phyloP scores from a whole-genome alignment of 768 basidiomycete species.

The Podaxis carcinomalis region DNA sequence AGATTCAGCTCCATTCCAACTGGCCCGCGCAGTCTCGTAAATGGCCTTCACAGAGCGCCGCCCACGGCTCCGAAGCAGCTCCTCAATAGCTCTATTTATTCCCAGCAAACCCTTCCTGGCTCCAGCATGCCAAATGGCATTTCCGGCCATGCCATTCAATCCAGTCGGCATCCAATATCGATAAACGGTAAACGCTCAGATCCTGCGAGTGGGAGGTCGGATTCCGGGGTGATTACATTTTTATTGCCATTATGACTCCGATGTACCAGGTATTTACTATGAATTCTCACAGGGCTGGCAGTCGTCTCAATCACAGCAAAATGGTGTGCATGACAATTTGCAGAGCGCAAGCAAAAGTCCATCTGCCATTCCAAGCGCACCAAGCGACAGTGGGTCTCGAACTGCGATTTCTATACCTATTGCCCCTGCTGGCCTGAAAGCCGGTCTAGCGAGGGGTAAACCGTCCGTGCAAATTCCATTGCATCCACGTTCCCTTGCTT shows the following conservation, averaged over 20 bases:
- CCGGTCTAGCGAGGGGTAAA: slow-evolving; percentile 21
- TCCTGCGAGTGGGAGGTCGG: slow-evolving; percentile 14
- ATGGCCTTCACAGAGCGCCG: slow-evolving; percentile 27
- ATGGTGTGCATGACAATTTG: slow-evolving; percentile 21
- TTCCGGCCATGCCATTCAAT: slow-evolving; percentile 19
- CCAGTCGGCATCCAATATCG: slow-evolving; percentile 29
- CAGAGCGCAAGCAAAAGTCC: slow-evolving; percentile 16
- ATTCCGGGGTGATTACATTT: slow-evolving; percentile 20
- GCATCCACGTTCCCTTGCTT: slow-evolving; percentile 16
- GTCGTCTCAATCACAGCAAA: slow-evolving; percentile 23
- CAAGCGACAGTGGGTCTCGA: slow-evolving; percentile 16
- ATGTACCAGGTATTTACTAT: slow-evolving; percentile 18
- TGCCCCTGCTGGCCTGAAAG: slow-evolving; percentile 10
- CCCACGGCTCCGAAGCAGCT: slow-evolving; percentile 37
- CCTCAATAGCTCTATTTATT: slow-evolving; percentile 31
- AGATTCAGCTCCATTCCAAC: slow-evolving; percentile 44
- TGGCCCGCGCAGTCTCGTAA: slow-evolving; percentile 58
- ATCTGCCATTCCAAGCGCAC: slow-evolving; percentile 15
- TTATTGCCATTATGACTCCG: slow-evolving; percentile 15
- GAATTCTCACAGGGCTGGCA: slow-evolving; percentile 23
- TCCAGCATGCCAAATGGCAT: slow-evolving; percentile 20
- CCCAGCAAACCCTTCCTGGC: slow-evolving; percentile 13
- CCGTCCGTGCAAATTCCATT: slow-evolving; percentile 25
- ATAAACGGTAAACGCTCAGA: slow-evolving; percentile 35
- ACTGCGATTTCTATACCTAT: slow-evolving; percentile 24